Conservation (phyloP, 2,329 filamentous ascomycete species). For the Scedosporium aurantiacum region DNA sequence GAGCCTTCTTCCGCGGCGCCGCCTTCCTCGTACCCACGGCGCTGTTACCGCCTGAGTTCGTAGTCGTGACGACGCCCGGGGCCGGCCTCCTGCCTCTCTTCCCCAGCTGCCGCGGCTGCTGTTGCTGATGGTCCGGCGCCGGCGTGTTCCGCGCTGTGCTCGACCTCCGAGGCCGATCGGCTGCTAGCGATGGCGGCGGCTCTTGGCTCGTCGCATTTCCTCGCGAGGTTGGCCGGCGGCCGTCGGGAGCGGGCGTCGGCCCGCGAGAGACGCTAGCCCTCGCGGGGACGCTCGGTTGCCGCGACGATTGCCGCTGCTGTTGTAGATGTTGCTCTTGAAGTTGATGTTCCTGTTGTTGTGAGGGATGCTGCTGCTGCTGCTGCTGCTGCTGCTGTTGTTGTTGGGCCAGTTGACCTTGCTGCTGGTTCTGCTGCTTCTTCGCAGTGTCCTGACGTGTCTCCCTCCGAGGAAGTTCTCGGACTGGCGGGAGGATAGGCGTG, state of each 20-base stretch:
- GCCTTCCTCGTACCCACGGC: constrained; percentile 64
- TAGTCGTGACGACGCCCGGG: constrained; percentile 58
- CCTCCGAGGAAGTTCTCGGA: constrained; percentile 24
- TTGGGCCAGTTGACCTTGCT: constrained; percentile 9
- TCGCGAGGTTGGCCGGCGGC: constrained; percentile 38
- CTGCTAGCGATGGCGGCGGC: constrained; percentile 34
- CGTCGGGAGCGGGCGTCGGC: constrained; percentile 22
- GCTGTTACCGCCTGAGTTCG: constrained; percentile 48
- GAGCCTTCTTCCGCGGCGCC: constrained; percentile 54
- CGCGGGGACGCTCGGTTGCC: constrained; percentile 9
- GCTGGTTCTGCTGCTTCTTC: constrained; percentile 20
- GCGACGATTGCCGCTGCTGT: constrained; percentile 9
- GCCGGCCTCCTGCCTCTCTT: constrained; percentile 59
- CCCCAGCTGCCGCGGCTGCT: constrained; percentile 22
- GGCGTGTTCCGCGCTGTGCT: constrained; percentile 49
- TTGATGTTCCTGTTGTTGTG: constrained; percentile 15
- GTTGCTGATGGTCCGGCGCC: constrained; percentile 31
- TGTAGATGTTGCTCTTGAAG: constrained; percentile 12
- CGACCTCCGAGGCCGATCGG: constrained; percentile 42
- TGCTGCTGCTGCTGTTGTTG: constrained; percentile 16
- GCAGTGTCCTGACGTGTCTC: constrained; percentile 34
- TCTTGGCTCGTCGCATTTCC: constrained; percentile 43
- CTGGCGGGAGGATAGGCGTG: constrained; percentile 25
- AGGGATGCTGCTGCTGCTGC: constrained; percentile 9
- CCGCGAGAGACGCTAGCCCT: constrained; percentile 21